Evolutionary conservation across 148 eudicot genomes (phyloP), one percentile per base, ranked within the genome.

Genomic region (Diospyros lotus): DNA sequence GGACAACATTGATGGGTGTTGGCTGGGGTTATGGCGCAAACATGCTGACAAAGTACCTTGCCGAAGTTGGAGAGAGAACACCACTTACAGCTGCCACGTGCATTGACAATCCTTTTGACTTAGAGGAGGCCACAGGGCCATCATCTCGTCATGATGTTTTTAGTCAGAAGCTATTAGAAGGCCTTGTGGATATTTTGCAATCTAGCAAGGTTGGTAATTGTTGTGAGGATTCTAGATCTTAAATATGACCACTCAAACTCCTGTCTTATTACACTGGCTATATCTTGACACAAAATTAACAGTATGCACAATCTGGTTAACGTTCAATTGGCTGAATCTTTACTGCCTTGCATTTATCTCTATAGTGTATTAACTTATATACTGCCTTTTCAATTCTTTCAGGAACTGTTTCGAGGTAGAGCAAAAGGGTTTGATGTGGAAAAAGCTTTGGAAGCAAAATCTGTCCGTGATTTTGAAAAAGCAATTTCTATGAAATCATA

Each of bases 11-110:
- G 80, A 86, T 87, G 87, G 92, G 80, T 45, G 92, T 92, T 82
- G 99, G 93, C 78, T 92, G 92, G 94, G 97, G 93, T 64, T 95
- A 83, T 90, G 99, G 99, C 76, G 96, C 99, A 63, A 95, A 90
- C 77, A 95, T 95, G 94, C 74, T 95, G 84, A 95, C 97, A 9
- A 95, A 95, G 79, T 92, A 95, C 81, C 90, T 95, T 64, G 93
- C 94, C 44, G 97, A 90, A 83, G 92, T 83, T 68, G 97, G 96
- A 63, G 96, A 92, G 79, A 83, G 75, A 77, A 95, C 99, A 18
- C 99, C 97, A 68, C 91, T 95, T 61, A 95, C 86, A 12, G 97
- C 97, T 83, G 97, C 96, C 42, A 83, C 91, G 40, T 95, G 98
- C 84, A 88, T 95, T 71, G 85, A 95, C 87, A 95, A 95, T 77